These are phyloP conservation scores for Pseudogymnoascus sp. DNA, from an alignment of 2,329 filamentous ascomycete genomes.

Conservation along the genomic window DNA sequence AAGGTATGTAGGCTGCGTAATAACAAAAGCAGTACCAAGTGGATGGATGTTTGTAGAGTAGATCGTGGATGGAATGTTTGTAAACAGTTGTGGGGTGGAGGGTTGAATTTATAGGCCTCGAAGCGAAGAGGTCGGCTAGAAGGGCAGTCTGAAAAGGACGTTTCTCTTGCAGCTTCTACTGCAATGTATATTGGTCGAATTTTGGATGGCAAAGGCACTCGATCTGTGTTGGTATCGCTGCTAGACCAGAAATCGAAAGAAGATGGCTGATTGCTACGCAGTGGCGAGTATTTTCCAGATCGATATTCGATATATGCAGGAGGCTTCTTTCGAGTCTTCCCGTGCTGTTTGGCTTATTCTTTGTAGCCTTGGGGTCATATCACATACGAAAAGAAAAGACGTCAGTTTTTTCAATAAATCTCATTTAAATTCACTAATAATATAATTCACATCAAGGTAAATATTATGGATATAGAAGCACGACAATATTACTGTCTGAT, in stretches of 20 bases:
- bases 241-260: background rate
- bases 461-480: background rate
- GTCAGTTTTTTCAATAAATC: background rate
- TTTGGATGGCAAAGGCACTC: background rate
- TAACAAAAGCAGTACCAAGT: background rate
- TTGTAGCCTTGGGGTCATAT: background rate
- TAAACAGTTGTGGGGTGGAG: background rate
- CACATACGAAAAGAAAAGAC: background rate
- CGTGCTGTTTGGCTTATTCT: background rate
- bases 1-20: background rate
- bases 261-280: background rate
- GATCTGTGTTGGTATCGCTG: background rate
- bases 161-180: background rate
- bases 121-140: background rate
- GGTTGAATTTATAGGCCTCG: background rate
- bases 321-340: background rate
- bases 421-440: background rate
- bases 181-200: background rate
- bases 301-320: background rate
- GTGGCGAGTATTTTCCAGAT: background rate
- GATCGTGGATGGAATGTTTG: background rate
- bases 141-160: background rate
- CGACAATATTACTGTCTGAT: background rate
- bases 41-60: background rate
- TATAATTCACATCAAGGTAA: background rate